Percentiles rank a stretch among this genome's conserved stretches.
phyloP scores from a whole-genome alignment of 108 stramenopile genomes.

The Nannochloropsis gaditana region DNA sequence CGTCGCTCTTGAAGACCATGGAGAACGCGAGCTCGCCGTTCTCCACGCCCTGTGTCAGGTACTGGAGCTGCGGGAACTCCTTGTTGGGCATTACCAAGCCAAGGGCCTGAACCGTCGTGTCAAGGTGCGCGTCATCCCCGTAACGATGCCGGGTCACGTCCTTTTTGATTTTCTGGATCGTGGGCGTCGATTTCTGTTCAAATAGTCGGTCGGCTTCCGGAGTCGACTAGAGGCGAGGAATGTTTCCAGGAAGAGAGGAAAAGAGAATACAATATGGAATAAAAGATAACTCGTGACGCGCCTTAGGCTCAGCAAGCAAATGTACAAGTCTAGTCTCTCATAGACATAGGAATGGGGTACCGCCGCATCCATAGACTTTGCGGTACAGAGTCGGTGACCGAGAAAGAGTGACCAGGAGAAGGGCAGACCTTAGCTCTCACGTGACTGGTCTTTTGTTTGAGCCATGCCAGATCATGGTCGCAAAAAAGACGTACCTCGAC shows the following conservation, averaged over 20 bases:
- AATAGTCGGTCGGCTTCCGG: slow-evolving; percentile 42
- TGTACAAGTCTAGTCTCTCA: too few species aligned
- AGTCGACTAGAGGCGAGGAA: not conserved
- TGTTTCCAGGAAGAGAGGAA: slow-evolving; percentile 8
- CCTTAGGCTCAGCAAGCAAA: too few species aligned
- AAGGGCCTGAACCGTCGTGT: slow-evolving; percentile 89
- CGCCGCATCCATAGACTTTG: too few species aligned
- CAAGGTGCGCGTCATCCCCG: slow-evolving; percentile 95
- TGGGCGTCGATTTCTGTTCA: slow-evolving; percentile 73
- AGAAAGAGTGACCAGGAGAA: too few species aligned
- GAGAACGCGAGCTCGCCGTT: slow-evolving; percentile 65
- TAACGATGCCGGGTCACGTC: slow-evolving; percentile 96
- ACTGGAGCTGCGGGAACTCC: slow-evolving; percentile 82
- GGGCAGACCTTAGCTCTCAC: too few species aligned
- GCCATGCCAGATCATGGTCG: not conserved
- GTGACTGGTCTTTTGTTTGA: not conserved
- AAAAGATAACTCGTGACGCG: too few species aligned
- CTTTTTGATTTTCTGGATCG: slow-evolving; percentile 74
- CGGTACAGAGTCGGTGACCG: too few species aligned
- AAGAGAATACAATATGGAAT: not conserved
- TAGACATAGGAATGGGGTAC: too few species aligned
- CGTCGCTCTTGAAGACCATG: slow-evolving; percentile 84
- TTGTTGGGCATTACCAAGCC: slow-evolving; percentile 86
- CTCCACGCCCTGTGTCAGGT: slow-evolving; percentile 69
- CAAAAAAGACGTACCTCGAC: slow-evolving; percentile 17